Evolutionary conservation across 768 basidiomycete species (phyloP), one percentile per base, ranked within the genome.

Genomic region (Pisolithus marmoratus): DNA sequence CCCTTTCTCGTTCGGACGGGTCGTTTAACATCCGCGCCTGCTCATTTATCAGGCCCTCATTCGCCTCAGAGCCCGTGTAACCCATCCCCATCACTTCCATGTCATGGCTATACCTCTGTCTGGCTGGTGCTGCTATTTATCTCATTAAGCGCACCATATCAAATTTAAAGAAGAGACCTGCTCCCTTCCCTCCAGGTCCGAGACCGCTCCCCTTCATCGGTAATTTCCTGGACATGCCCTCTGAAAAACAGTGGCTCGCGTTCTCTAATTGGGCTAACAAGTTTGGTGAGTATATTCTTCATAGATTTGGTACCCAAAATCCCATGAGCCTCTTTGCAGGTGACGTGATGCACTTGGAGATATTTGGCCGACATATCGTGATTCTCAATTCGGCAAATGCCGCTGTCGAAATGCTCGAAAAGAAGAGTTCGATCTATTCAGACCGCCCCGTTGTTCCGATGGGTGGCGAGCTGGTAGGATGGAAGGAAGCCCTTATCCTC

Each of bases 381-480:
- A 67, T 82, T 45, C 61, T 83, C 43, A 78, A 74, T 62, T 72
- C 70, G 58, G 57, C 72, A 51, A 66, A 75, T 54, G 72, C 70
- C 17, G 72, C 71, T 34, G 70, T 70, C 36, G 78, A 80, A 52
- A 66, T 82, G 22, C 62, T 82, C 27, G 79, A 80, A 46, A 77
- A 72, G 59, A 70, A 74, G 45, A 74, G 78, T 51, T 65, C 74
- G 12, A 74, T 77, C 34, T 81, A 80, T 60, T 80, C 78, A 37
- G 52, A 49, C n/a, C 48, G 52, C 34, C 48, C 52, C 8, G 2
- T 19, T 9, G 20, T 38, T 24, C 6, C 38, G 31, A 53, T 53
- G 52, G 38, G 22, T 24, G 52, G 52, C 15, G 47, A 53, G 17
- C 52, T 53, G 22, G 9, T 27, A 23, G 52, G 52, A 7, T 49